Evolutionary conservation across 73 alveolate species (phyloP).

Genomic region (Paramecium octaurelia): DNA sequence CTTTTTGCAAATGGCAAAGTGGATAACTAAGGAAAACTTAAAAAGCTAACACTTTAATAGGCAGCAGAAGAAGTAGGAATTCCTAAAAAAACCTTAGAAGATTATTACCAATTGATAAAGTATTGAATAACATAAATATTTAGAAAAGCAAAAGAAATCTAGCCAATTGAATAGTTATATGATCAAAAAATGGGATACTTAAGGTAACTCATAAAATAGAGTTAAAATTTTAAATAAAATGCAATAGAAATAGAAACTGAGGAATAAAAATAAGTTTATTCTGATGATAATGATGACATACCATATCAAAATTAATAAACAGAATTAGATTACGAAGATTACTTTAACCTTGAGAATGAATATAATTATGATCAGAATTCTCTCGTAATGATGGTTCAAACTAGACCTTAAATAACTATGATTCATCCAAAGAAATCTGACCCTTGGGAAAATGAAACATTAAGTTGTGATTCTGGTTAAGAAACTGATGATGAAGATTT

Average conservation of each 20-base stretch:
- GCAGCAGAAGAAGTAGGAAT: constrained; percentile 25
- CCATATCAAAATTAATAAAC: background rate
- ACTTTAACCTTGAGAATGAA: background rate
- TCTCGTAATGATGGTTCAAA: background rate
- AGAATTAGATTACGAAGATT: background rate
- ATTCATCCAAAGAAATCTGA: background rate
- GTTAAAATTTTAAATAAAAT: background rate
- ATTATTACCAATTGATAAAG: background rate
- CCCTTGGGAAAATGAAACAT: background rate
- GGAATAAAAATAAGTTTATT: background rate
- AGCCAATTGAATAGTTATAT: background rate
- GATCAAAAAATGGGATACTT: constrained; percentile 32
- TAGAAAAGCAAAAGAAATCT: constrained; percentile 12
- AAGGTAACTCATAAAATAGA: background rate
- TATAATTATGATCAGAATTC: background rate
- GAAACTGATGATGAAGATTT: background rate
- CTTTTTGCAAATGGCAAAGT: background rate
- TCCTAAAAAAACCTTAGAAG: constrained; percentile 40
- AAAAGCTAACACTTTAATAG: background rate
- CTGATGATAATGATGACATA: background rate
- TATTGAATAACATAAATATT: background rate
- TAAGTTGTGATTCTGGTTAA: background rate
- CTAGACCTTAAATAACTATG: background rate
- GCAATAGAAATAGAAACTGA: background rate
- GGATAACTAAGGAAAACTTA: background rate